phyloP scores from a whole-genome alignment of 768 basidiomycete species.

The Leccinum disarticulatum region DNA sequence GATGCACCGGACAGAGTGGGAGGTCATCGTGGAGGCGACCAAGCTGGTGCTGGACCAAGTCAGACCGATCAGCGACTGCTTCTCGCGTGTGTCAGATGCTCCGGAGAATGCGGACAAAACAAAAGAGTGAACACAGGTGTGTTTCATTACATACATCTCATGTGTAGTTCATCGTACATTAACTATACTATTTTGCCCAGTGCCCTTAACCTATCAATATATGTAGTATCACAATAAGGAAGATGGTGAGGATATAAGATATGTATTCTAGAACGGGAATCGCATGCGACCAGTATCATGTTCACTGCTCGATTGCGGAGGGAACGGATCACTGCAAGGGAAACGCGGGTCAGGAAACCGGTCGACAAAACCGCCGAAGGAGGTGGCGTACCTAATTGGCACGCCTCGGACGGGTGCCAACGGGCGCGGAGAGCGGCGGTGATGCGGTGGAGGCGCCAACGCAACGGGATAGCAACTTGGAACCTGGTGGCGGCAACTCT shows the following conservation, averaged over 20 bases:
- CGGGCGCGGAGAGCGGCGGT: constrained; percentile 26
- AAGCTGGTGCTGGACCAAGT: constrained; percentile 62
- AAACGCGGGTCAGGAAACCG: background rate
- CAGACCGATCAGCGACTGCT: constrained; percentile 21
- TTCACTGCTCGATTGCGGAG: constrained; percentile 17
- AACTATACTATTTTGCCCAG: constrained; percentile 14
- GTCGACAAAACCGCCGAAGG: background rate
- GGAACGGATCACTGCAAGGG: constrained; percentile 17
- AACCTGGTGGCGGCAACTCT: constrained; percentile 11
- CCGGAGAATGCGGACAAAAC: background rate
- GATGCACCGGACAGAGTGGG: constrained; percentile 84
- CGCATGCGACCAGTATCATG: constrained; percentile 18
- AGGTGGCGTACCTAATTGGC: constrained; percentile 16
- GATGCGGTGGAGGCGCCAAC: constrained; percentile 31
- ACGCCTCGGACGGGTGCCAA: constrained; percentile 7
- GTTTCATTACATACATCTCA: constrained; percentile 6
- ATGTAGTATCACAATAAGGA: constrained; percentile 8
- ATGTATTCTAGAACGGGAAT: constrained; percentile 30
- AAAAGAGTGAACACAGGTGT: constrained; percentile 1
- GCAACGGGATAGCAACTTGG: constrained; percentile 15
- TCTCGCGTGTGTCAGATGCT: background rate
- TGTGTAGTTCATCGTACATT: constrained; percentile 13
- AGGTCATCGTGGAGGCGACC: constrained; percentile 87
- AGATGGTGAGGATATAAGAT: background rate
- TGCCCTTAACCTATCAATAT: constrained; percentile 18